phyloP scores from a whole-genome alignment of 768 basidiomycete genomes.

The Hortiboletus campestris region DNA sequence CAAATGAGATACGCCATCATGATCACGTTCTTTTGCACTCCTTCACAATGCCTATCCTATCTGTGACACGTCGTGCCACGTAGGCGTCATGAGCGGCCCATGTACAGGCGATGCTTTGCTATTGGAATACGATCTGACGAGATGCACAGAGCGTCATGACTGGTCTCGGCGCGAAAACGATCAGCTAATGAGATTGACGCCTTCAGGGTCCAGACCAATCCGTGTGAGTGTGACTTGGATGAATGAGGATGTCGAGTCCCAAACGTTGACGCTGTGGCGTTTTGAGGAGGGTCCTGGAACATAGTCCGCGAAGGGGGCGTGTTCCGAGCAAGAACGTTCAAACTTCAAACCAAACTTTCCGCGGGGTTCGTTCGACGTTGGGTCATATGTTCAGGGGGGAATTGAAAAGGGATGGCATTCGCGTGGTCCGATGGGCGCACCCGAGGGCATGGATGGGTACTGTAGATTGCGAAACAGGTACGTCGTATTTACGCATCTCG shows the following conservation, averaged over 20 bases:
- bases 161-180: neutral
- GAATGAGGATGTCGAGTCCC: neutral
- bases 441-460: no score
- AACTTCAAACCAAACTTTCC: neutral
- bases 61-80: neutral
- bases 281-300: neutral
- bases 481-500: no score
- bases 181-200: neutral
- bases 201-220: neutral
- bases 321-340: neutral
- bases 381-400: no score
- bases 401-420: no score
- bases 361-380: neutral
- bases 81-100: neutral
- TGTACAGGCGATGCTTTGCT: neutral
- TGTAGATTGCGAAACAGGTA: no score
- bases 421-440: no score
- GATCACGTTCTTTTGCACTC: neutral
- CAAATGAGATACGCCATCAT: conserved; percentile 3
- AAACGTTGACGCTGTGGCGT: conserved; percentile 5
- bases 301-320: conserved; percentile 12
- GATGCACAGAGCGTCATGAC: no score
- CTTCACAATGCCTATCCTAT: neutral
- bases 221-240: conserved; percentile 13
- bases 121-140: neutral